These are phyloP conservation scores for Tricholoma bakamatsutake DNA, from an alignment of 768 basidiomycete genomes.

Conservation along the genomic window DNA sequence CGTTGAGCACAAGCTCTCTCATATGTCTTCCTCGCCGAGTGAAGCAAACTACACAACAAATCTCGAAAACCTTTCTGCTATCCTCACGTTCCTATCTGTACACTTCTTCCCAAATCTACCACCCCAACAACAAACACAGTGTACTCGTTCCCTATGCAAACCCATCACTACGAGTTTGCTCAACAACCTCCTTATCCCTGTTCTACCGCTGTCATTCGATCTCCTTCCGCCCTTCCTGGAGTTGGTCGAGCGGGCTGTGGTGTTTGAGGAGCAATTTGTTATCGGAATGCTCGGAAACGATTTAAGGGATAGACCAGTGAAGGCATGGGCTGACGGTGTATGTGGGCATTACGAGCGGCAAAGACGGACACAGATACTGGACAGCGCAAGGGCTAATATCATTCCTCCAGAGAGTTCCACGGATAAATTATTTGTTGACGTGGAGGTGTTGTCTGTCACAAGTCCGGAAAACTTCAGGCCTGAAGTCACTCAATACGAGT, in stretches of 20 bases:
- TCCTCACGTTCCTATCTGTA: slow-evolving; percentile 58
- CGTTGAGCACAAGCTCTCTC: slow-evolving; percentile 41
- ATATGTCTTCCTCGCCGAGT: slow-evolving; percentile 39
- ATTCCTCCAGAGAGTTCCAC: slow-evolving; percentile 32
- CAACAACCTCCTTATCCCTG: slow-evolving; percentile 58
- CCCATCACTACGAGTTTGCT: slow-evolving; percentile 58
- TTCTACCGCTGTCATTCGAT: slow-evolving; percentile 61
- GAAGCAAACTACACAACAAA: slow-evolving; percentile 31
- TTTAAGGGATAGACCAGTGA: slow-evolving; percentile 45
- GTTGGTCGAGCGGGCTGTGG: slow-evolving; percentile 49
- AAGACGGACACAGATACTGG: slow-evolving; percentile 60
- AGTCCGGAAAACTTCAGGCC: slow-evolving; percentile 12
- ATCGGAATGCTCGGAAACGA: slow-evolving; percentile 44
- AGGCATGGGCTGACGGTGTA: slow-evolving; percentile 63
- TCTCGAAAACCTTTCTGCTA: slow-evolving; percentile 48
- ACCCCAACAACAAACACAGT: slow-evolving; percentile 32
- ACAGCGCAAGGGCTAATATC: slow-evolving; percentile 52
- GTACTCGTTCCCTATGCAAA: slow-evolving; percentile 55
- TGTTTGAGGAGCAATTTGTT: slow-evolving; percentile 58
- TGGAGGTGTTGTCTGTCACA: slow-evolving; percentile 26
- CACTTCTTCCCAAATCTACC: slow-evolving; percentile 57
- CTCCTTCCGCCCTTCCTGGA: slow-evolving; percentile 57
- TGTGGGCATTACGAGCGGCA: slow-evolving; percentile 75
- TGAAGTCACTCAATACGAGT: slow-evolving; percentile 18
- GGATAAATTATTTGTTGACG: slow-evolving; percentile 37